These are phyloP conservation scores for Xylaria sp. DNA, from an alignment of 2,329 filamentous ascomycete genomes.

Conservation along the genomic window DNA sequence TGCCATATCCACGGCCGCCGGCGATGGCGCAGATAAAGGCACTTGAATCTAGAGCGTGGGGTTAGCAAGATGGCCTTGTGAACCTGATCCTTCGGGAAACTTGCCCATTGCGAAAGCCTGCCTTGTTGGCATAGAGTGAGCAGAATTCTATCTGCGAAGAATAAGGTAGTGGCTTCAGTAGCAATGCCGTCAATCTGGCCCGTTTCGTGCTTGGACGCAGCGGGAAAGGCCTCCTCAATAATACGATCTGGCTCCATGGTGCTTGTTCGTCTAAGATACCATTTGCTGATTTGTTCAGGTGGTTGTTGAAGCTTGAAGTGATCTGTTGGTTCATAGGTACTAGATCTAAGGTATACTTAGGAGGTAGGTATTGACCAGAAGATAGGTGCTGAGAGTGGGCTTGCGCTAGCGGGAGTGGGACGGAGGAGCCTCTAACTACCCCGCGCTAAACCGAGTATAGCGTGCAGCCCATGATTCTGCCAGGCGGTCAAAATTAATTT, in stretches of 20 bases:
- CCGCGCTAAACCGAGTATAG: conserved; percentile 44
- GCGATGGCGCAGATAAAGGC: conserved; percentile 74
- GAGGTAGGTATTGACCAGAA: background rate
- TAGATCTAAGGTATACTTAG: background rate
- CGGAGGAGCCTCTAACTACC: background rate
- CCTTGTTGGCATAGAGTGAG: conserved; percentile 90
- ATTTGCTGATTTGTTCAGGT: background rate
- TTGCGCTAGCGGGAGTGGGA: background rate
- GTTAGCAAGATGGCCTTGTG: conserved; percentile 13
- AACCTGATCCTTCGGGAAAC: conserved; percentile 32
- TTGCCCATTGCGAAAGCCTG: conserved; percentile 90
- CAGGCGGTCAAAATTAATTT: conserved; percentile 52
- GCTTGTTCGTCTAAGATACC: background rate
- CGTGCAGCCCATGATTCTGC: conserved; percentile 44
- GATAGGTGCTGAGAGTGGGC: background rate
- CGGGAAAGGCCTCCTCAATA: conserved; percentile 73
- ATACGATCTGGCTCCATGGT: conserved; percentile 57
- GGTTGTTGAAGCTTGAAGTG: background rate
- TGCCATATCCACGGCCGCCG: conserved; percentile 71
- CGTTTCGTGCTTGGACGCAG: conserved; percentile 67
- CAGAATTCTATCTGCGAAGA: conserved; percentile 90
- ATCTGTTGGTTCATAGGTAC: background rate
- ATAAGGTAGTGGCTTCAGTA: conserved; percentile 78
- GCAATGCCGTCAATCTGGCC: conserved; percentile 73
- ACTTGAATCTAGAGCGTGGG: conserved; percentile 73